Conservation (phyloP, 2,329 filamentous ascomycete species). For the Fusarium nygamai region DNA sequence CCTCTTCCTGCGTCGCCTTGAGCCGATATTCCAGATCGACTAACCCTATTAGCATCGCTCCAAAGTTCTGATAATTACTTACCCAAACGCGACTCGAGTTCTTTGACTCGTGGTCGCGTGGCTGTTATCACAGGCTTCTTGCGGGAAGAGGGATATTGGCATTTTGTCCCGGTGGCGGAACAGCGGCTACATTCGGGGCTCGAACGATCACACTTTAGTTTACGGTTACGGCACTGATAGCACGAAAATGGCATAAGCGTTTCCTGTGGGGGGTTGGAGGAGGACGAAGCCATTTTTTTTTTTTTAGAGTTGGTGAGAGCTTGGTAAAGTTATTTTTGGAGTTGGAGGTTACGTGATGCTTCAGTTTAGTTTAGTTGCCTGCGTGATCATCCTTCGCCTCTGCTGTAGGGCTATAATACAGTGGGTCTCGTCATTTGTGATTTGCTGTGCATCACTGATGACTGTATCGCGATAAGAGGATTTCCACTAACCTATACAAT, state of each 20-base stretch:
- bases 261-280: not conserved
- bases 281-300: constrained; percentile 32
- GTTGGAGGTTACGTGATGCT: not conserved
- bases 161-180: constrained; percentile 26
- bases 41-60: not conserved
- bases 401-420: not conserved
- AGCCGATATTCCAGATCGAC: constrained; percentile 39
- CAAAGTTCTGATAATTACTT: not conserved
- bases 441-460: not conserved
- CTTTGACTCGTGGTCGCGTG: constrained; percentile 42
- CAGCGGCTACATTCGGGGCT: constrained; percentile 42
- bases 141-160: constrained; percentile 42
- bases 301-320: not conserved
- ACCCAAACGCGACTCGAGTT: constrained; percentile 43
- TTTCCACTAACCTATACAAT: not conserved
- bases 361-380: not conserved
- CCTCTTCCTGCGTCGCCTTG: constrained; percentile 24
- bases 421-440: not conserved
- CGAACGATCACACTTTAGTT: constrained; percentile 45
- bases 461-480: not conserved
- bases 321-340: not conserved
- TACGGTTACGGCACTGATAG: constrained; percentile 41
- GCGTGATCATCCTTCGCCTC: not conserved
- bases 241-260: constrained; percentile 41
- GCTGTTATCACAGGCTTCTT: constrained; percentile 38